Conservation (phyloP, 768 basidiomycete species). For the Pilatotrama ljubarskyi region DNA sequence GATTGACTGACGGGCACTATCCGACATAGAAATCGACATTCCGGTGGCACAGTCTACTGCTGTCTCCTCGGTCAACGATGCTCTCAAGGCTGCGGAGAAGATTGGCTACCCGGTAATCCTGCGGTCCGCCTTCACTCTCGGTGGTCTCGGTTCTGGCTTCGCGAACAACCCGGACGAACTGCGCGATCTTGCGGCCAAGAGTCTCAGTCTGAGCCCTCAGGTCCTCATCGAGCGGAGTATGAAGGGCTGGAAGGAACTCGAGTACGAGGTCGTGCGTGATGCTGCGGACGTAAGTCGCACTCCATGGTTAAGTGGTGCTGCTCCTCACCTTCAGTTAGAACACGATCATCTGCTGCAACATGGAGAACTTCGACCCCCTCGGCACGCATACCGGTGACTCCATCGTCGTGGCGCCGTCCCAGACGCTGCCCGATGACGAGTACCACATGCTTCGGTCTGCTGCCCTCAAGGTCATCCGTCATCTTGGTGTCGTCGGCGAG, state of each 20-base stretch:
- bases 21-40: slow-evolving; percentile 85
- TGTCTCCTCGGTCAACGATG: slow-evolving; percentile 92
- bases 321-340: slow-evolving; percentile 52
- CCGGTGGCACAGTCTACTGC: slow-evolving; percentile 95
- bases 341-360: slow-evolving; percentile 99
- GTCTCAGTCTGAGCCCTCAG: slow-evolving; percentile 88
- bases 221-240: slow-evolving; percentile 96
- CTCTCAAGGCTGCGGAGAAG: slow-evolving; percentile 83
- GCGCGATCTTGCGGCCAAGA: slow-evolving; percentile 90
- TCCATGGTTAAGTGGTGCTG: background rate
- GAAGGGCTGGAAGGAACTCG: slow-evolving; percentile 99
- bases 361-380: slow-evolving; percentile 99
- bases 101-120: slow-evolving; percentile 99
- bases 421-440: slow-evolving; percentile 95
- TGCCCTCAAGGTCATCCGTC: slow-evolving; percentile 86
- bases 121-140: slow-evolving; percentile 95
- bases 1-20: background rate
- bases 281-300: slow-evolving; percentile 80
- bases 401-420: slow-evolving; percentile 98
- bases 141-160: slow-evolving; percentile 97
- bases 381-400: slow-evolving; percentile 99
- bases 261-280: slow-evolving; percentile 99
- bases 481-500: slow-evolving; percentile 90
- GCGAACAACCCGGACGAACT: slow-evolving; percentile 94
- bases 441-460: slow-evolving; percentile 99